Percentiles rank a stretch among this genome's conserved stretches.
These are phyloP conservation scores for Xylaria sp. DNA, from an alignment of 2,329 filamentous ascomycete genomes.

Conservation along the genomic window DNA sequence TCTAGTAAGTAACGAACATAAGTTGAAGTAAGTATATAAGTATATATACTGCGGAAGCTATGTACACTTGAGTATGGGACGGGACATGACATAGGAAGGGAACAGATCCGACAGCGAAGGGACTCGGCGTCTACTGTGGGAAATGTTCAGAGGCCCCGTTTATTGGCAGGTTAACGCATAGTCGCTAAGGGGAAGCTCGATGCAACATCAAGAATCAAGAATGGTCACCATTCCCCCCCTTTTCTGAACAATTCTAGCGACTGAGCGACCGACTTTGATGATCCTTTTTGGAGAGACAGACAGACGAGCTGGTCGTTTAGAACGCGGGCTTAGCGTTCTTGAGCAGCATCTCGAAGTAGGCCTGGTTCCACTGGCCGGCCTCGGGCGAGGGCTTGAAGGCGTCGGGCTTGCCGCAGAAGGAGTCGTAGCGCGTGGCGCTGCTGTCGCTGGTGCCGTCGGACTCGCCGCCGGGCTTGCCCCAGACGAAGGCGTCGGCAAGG, in stretches of 20 bases:
- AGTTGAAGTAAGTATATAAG: slow-evolving; percentile 15
- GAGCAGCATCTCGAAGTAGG: slow-evolving; percentile 68
- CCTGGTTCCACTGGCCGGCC: slow-evolving; percentile 77
- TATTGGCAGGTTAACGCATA: slow-evolving; percentile 11
- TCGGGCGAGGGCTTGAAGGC: slow-evolving; percentile 74
- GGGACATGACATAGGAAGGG: slow-evolving; percentile 32
- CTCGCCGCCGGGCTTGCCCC: slow-evolving; percentile 70
- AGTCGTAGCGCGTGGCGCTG: slow-evolving; percentile 61
- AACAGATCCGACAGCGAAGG: background rate
- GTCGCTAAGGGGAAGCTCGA: slow-evolving; percentile 11
- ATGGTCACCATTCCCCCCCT: slow-evolving; percentile 8
- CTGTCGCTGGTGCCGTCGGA: slow-evolving; percentile 58
- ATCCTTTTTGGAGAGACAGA: background rate
- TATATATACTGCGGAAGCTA: slow-evolving; percentile 44
- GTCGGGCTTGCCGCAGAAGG: slow-evolving; percentile 64
- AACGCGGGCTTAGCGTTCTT: slow-evolving; percentile 66
- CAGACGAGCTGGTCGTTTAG: slow-evolving; percentile 34
- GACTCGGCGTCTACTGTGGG: background rate
- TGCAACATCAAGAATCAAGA: slow-evolving; percentile 3
- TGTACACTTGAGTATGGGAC: slow-evolving; percentile 45
- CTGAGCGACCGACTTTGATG: background rate
- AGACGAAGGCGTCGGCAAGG: slow-evolving; percentile 70
- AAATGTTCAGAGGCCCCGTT: background rate
- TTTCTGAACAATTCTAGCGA: slow-evolving; percentile 23
- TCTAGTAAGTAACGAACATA: background rate